Base-by-base conservation (phyloP, 1,284 basidiomycete species). In the Trametes hirsuta region DNA sequence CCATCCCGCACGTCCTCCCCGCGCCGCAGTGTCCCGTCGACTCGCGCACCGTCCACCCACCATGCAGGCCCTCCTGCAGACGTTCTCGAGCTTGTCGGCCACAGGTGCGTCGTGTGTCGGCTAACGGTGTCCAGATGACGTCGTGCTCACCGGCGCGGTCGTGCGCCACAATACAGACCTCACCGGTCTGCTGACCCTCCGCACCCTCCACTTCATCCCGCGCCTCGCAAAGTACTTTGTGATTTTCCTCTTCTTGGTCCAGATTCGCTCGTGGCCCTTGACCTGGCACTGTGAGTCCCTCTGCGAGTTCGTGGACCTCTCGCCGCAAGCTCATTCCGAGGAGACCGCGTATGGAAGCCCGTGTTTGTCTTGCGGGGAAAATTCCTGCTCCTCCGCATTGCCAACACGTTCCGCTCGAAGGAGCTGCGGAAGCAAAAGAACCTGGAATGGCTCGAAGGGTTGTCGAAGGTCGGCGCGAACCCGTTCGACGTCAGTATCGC, bases 141-240 rank as follows among this genome's bases (percentile, higher is more conserved):
- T 30, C 91, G 92, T 52, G 6, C 9, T 6, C 25, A 22, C 18
- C 30, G 30, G 30, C 30, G 8, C 30, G 30, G 30, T 8, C 77
- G 84, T 58, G 75, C 84, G 4, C 92, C 92, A 15, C 72, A 82
- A 14, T 79, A 92, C 83, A 58, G 89, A 94, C 76, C 84, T 95
- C 65, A 89, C 91, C 21, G 75, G 86, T 34, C 90, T 94, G 68
- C 83, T 95, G 62, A 76, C 87, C 44, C 84, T 87, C 49, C 94
- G 94, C 71, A 57, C 61, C 25, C 53, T 65, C 51, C 46, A 53
- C 36, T 42, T 45, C 41, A 49, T 62, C n/a, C 64, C 64, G 21
- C 53, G 53, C 46, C 21, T 69, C 55, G 52, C 70, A 47, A 75
- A 71, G 61, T 68, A 66, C 40, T 12, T 68, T 35, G 64, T 64